Percentiles rank a stretch among this genome's conserved stretches.
phyloP scores from a whole-genome alignment of 352 stramenopile species.

The Globisporangium perplexum region DNA sequence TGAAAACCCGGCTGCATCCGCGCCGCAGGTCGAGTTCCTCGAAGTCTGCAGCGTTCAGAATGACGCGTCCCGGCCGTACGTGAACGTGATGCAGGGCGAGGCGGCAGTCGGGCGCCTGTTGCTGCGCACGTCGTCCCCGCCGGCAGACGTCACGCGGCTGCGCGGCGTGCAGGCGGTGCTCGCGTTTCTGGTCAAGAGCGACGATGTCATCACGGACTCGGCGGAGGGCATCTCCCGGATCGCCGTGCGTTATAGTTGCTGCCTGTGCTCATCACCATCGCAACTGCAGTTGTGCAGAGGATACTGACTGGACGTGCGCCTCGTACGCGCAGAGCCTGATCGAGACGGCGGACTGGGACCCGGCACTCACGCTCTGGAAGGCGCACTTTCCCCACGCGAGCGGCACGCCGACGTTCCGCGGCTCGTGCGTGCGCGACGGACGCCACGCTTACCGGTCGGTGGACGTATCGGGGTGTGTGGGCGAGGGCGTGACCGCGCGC shows the following conservation, averaged over 20 bases:
- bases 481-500: conserved; percentile 44
- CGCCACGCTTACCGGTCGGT: conserved; percentile 72
- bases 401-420: conserved; percentile 49
- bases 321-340: conserved; percentile 35
- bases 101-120: conserved; percentile 64
- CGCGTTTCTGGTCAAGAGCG: conserved; percentile 46
- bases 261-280: background rate
- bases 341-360: conserved; percentile 40
- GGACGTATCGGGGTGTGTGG: conserved; percentile 52
- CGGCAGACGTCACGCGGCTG: conserved; percentile 40
- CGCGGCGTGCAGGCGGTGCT: conserved; percentile 56
- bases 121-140: conserved; percentile 46
- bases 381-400: conserved; percentile 22
- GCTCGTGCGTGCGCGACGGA: conserved; percentile 73
- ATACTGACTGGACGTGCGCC: background rate
- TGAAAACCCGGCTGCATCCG: too few species aligned
- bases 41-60: conserved; percentile 63
- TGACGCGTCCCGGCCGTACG: conserved; percentile 37
- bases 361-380: conserved; percentile 54
- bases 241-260: conserved; percentile 25
- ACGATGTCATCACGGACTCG: conserved; percentile 50
- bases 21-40: conserved; percentile 42
- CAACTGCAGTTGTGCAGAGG: background rate
- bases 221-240: conserved; percentile 49
- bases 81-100: conserved; percentile 72